Evolutionary conservation across 1,139 yeast genomes (phyloP), one percentile per base, ranked within the genome.

Genomic region (Candida sanyaensis): DNA sequence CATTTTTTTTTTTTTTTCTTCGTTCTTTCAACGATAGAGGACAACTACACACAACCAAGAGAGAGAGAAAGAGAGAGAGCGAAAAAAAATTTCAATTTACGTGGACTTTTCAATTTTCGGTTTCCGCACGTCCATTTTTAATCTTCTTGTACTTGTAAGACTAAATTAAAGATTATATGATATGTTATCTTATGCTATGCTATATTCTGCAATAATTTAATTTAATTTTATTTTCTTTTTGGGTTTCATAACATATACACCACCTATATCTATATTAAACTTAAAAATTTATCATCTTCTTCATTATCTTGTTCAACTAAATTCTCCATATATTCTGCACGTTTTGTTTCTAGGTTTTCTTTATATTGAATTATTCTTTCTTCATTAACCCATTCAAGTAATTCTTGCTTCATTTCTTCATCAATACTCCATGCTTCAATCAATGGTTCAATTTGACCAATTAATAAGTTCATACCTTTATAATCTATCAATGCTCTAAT

Each of bases 391-490:
- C 71, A 69, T 6, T 37, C 38, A 10, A 46, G 49, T 39, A 71
- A 54, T 11, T 54, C 49, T 10, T 48, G 42, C 12, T 50, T 53
- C 78, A 74, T 74, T 12, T 43, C 42, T 2, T 55, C 52, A 50
- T 69, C 67, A 21, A 75, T 52, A n/a, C 69, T 54, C 79, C 79
- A 75, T 58, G 72, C 66, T 7, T 62, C 56, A 23, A 73, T 65
- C 37, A 74, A 57, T 7, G 69, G 70, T 2, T 53, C 53, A 33
- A 71, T 62, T 50, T 70, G 76, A 2, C 71, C 71, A 31, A 65
- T 60, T 32, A 51, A 53, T 7, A 65, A 62, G 5, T 59, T 47
- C 26, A 60, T 54, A 52, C 76, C 68, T 51, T 69, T 71, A 37
- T 54, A 46, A 21, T 66, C 62, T 10, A 74, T 58, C 32, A 72